Conservation (phyloP, 306 rosid genomes). For the Oxytropis ochrocephala region DNA sequence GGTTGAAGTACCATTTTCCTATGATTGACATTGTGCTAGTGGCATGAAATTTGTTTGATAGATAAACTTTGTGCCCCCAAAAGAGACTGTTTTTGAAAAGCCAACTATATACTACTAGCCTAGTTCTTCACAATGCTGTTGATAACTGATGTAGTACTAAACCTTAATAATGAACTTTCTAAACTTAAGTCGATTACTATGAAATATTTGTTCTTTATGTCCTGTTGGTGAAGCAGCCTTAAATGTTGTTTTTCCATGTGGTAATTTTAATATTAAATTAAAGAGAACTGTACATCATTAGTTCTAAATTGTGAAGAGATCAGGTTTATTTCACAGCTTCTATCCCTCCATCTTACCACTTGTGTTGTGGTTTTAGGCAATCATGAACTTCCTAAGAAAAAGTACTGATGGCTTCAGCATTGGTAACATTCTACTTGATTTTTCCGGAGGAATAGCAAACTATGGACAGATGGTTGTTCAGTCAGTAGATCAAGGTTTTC, state of each 20-base stretch:
- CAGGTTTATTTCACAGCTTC: background rate
- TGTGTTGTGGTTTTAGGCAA: conserved; percentile 26
- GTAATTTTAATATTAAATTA: background rate
- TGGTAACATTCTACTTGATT: conserved; percentile 79
- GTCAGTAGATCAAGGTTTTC: conserved; percentile 81
- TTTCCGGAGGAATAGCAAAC: conserved; percentile 76
- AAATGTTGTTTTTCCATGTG: background rate
- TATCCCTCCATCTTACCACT: conserved; percentile 1
- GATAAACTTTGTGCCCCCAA: background rate
- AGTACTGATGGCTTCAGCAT: conserved; percentile 91
- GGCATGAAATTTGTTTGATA: background rate
- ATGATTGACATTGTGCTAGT: background rate
- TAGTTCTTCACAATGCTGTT: background rate
- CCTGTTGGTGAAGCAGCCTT: background rate
- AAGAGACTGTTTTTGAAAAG: background rate
- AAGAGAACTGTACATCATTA: background rate
- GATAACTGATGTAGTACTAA: background rate
- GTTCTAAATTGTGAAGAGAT: background rate
- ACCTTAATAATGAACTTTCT: background rate
- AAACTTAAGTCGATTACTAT: background rate
- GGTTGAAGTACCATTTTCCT: conserved; percentile 1
- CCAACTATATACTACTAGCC: background rate
- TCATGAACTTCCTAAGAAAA: conserved; percentile 42
- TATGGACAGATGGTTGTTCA: conserved; percentile 68
- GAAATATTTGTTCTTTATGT: background rate